A percentile compares a stretch with the other conserved stretches of the same genome.
phyloP scores from a whole-genome alignment of 148 eudicot genomes.

The Suaeda aralocaspica region DNA sequence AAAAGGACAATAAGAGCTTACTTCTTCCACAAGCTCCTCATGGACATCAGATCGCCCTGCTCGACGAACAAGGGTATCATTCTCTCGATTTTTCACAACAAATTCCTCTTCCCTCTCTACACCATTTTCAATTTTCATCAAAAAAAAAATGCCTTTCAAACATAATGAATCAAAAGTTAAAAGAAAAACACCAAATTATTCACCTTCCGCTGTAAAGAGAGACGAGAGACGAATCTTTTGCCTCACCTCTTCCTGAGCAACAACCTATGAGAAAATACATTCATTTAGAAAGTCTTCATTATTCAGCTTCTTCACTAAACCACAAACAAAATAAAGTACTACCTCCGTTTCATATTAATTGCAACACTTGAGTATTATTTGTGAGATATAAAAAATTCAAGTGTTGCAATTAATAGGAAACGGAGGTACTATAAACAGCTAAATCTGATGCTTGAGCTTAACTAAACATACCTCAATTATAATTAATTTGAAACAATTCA shows the following conservation, averaged over 20 bases:
- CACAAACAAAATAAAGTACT: not conserved
- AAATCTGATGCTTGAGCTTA: too few relatives aligned
- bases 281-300: not conserved
- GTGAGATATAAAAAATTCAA: too few relatives aligned
- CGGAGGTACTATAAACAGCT: too few relatives aligned
- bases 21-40: slow-evolving; percentile 34
- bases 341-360: not conserved
- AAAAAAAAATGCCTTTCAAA: not conserved
- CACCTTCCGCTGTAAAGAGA: slow-evolving; percentile 41
- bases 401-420: too few relatives aligned
- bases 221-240: slow-evolving; percentile 37
- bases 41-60: slow-evolving; percentile 15
- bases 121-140: not conserved
- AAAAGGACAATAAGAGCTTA: slow-evolving; percentile 7
- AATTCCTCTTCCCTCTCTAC: slow-evolving; percentile 23
- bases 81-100: slow-evolving; percentile 26
- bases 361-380: too few relatives aligned
- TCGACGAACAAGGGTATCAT: slow-evolving; percentile 19
- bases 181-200: not conserved
- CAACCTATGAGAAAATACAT: slow-evolving; percentile 7
- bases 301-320: not conserved
- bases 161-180: not conserved
- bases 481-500: too few relatives aligned
- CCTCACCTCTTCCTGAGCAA: slow-evolving; percentile 25
- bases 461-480: too few relatives aligned